These are phyloP conservation scores for Dactylonectria macrodidyma DNA, from an alignment of 2,329 filamentous ascomycete genomes.

Conservation along the genomic window DNA sequence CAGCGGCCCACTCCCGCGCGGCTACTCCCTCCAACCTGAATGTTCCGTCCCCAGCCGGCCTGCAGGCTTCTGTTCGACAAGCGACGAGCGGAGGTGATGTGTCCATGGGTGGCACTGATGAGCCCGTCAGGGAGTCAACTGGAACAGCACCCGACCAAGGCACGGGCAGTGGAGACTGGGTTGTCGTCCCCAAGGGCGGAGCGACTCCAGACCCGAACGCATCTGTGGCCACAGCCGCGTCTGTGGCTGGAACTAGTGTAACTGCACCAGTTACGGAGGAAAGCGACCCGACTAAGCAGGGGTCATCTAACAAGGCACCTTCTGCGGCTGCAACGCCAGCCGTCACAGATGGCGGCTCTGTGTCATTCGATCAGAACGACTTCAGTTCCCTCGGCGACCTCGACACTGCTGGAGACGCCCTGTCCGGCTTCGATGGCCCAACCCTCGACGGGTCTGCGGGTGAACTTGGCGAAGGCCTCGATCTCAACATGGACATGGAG, in stretches of 20 bases:
- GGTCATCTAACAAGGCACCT: slow-evolving; percentile 34
- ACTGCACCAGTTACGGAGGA: slow-evolving; percentile 51
- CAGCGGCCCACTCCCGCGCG: slow-evolving; percentile 68
- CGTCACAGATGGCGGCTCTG: slow-evolving; percentile 58
- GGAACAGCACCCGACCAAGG: slow-evolving; percentile 64
- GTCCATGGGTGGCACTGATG: slow-evolving; percentile 69
- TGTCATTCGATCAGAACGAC: slow-evolving; percentile 69
- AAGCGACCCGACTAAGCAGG: slow-evolving; percentile 42
- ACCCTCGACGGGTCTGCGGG: slow-evolving; percentile 61
- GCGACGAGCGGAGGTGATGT: slow-evolving; percentile 52
- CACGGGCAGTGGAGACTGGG: slow-evolving; percentile 77
- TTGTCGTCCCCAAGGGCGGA: slow-evolving; percentile 78
- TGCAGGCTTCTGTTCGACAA: slow-evolving; percentile 40
- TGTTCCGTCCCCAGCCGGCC: slow-evolving; percentile 61
- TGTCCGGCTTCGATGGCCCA: slow-evolving; percentile 76
- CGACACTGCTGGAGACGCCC: slow-evolving; percentile 80
- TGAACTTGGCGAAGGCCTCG: slow-evolving; percentile 69
- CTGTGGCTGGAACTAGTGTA: slow-evolving; percentile 38
- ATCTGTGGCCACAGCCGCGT: slow-evolving; percentile 32
- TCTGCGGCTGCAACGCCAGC: slow-evolving; percentile 44
- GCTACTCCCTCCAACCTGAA: slow-evolving; percentile 69
- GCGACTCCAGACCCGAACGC: slow-evolving; percentile 57
- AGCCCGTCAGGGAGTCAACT: slow-evolving; percentile 52
- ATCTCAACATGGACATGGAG: slow-evolving; percentile 78
- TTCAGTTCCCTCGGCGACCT: slow-evolving; percentile 76